phyloP scores from a whole-genome alignment of 805 yeast species.

The Cyberlindnera saturnus region DNA sequence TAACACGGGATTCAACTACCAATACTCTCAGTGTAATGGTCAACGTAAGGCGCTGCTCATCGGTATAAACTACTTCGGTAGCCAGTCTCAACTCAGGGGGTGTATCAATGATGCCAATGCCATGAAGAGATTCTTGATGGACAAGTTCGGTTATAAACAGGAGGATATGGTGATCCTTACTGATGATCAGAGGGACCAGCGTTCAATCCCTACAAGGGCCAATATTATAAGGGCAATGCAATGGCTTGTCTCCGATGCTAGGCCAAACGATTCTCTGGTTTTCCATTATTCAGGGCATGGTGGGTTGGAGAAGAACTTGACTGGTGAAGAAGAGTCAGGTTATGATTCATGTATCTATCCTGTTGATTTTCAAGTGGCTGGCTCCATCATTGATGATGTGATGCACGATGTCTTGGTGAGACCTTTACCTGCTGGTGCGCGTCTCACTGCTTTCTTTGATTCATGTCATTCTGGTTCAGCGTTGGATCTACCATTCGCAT shows the following conservation, averaged over 20 bases:
- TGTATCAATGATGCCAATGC: conserved; percentile 64
- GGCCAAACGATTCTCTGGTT: conserved; percentile 54
- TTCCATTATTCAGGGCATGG: conserved; percentile 79
- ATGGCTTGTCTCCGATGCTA: conserved; percentile 65
- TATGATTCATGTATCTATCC: conserved; percentile 60
- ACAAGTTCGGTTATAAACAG: conserved; percentile 17
- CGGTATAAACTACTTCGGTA: conserved; percentile 65
- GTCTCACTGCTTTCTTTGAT: conserved; percentile 67
- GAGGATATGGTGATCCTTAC: conserved; percentile 42
- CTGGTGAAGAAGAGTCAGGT: conserved; percentile 62
- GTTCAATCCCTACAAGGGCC: conserved; percentile 48
- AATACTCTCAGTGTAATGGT: conserved; percentile 59
- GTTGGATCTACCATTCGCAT: conserved; percentile 61
- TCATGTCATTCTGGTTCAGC: conserved; percentile 76
- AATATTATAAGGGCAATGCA: conserved; percentile 66
- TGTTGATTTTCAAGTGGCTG: conserved; percentile 53
- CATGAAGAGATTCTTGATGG: conserved; percentile 33
- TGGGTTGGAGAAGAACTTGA: conserved; percentile 51
- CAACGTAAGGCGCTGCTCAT: conserved; percentile 57
- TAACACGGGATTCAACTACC: conserved; percentile 15
- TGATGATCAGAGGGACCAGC: conserved; percentile 35
- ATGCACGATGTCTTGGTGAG: conserved; percentile 58
- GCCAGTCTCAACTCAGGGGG: conserved; percentile 49
- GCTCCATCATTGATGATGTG: conserved; percentile 60
- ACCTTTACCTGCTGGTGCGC: conserved; percentile 57